Evolutionary conservation across 1,284 basidiomycete species (phyloP), one percentile per base, ranked within the genome.

Genomic region (Athelia sp.): DNA sequence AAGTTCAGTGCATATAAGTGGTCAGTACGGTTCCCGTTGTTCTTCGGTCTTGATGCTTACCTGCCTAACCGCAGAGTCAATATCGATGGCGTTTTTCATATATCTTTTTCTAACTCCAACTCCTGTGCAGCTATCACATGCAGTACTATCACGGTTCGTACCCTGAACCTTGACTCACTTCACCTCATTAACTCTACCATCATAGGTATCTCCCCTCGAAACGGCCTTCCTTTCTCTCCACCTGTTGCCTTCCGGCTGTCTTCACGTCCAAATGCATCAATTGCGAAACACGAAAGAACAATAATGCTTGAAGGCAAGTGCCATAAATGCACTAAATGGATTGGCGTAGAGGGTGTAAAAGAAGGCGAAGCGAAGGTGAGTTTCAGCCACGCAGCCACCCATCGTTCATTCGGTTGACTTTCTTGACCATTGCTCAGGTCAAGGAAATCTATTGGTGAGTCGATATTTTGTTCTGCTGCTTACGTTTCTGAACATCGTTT

Each of bases 1-100:
- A 90, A 90, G 59, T 83, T 86, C 58, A 87, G 83, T 19, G 87
- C 87, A 21, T 90, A 82, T 69, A 90, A 89, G 87, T 90, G 68
- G 82, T 81, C 56, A 26, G 68, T 62, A 42, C 58, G 59, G 14
- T 31, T 29, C 45, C 26, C 26, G 26, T 52, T 14, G n/a, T 21
- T 49, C 18, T 15, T 29, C 42, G n/a, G 14, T 17, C 34, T 31
- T 22, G 13, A 43, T 42, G 18, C 44, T 53, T 43, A 4, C 45
- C 46, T 29, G 18, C 19, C 52, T 54, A 21, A 58, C 4, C 38
- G 21, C 38, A 40, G 38, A 17, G 38, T 40, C 4, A 17, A 4
- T 13, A 45, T 24, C 18, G 11, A 13, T 34, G 32, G 26, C 45
- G 21, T 26, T 48, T 19, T 24, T 35, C 26, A 29, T 29, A 13